Evolutionary conservation across 257 asterid species (phyloP), one percentile per base, ranked within the genome.

Genomic region (Solanum bulbocastanum): DNA sequence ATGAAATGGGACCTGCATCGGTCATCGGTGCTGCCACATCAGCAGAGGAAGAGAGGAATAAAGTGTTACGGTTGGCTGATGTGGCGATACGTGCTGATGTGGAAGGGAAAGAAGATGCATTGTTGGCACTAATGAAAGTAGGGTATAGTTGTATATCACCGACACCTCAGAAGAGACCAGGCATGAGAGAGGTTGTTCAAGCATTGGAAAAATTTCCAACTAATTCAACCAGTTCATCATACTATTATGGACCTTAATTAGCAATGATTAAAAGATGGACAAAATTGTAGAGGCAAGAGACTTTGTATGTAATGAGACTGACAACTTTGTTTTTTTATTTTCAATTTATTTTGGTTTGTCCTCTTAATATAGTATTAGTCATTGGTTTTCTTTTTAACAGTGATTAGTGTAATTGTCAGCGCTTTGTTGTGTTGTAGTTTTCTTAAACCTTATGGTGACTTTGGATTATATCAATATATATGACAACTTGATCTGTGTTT

Each of bases 111-210:
- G 99, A 96, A 92, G 98, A 96, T 15, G 94, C 93, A 3, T 86
- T 96, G 89, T 87, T 95, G 90, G 93, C 89, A 69, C 81, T 96
- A n/a, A 22, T 96, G 20, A 96, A 87, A 89, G 88, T 96, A 90
- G 98, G 99, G 58, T 96, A 91, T 68, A 89, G 75, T 85, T 96
- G 98, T 90, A 90, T 97, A 84, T 93, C 95, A 10, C 91, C 97
- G 0, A 89, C 86, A 68, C 96, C 98, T 9, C 99, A 95, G 23
- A 96, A 93, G 94, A 96, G 98, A 92, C 98, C 99, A 44, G 85
- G 94, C 5, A 95, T 96, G 96, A 97, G 94, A 90, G 99, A 97
- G 37, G 94, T 90, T 25, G 92, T 97, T 22, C 99, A 97, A 87
- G 96, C 93, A 37, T 94, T 97, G 8, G 99, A 97, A 5, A 97